Conservation (phyloP, 257 asterid genomes). For the Mentha longifolia region DNA sequence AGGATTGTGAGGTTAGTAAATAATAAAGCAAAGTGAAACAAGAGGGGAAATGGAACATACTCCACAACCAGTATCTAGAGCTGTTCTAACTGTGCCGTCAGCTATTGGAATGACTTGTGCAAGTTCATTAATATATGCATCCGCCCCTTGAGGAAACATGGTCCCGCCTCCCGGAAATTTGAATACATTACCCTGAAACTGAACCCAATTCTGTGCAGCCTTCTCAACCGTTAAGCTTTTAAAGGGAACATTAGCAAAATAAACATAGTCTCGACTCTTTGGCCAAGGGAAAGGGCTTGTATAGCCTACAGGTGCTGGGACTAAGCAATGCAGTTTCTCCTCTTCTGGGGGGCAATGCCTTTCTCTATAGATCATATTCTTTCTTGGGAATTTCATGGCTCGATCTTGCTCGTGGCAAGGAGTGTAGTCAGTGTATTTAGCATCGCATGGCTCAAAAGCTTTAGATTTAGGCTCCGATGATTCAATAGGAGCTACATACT, state of each 20-base stretch:
- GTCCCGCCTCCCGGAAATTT: constrained; percentile 99
- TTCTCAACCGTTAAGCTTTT: constrained; percentile 90
- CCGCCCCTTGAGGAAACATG: constrained; percentile 95
- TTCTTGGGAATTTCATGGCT: constrained; percentile 91
- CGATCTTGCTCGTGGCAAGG: constrained; percentile 97
- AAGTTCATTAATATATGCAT: constrained; percentile 83
- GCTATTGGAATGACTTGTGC: constrained; percentile 70
- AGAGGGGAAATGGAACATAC: constrained; percentile 50
- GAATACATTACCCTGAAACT: constrained; percentile 78
- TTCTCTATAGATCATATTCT: constrained; percentile 84
- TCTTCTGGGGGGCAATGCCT: constrained; percentile 87
- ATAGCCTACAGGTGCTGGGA: constrained; percentile 87
- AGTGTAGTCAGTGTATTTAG: constrained; percentile 64
- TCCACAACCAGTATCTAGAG: constrained; percentile 94
- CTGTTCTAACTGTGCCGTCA: constrained; percentile 81
- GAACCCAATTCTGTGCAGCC: constrained; percentile 87
- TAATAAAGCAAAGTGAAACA: constrained; percentile 8
- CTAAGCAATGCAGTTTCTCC: constrained; percentile 76
- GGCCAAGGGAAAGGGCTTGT: constrained; percentile 94
- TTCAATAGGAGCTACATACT: constrained; percentile 52
- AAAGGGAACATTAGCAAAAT: constrained; percentile 85
- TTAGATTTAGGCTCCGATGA: constrained; percentile 69
- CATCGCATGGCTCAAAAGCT: constrained; percentile 66
- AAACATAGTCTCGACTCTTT: constrained; percentile 86
- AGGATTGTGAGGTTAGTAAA: not conserved